Base-by-base conservation (phyloP, 495 filamentous ascomycete species). In the Xylaria cubensis region DNA sequence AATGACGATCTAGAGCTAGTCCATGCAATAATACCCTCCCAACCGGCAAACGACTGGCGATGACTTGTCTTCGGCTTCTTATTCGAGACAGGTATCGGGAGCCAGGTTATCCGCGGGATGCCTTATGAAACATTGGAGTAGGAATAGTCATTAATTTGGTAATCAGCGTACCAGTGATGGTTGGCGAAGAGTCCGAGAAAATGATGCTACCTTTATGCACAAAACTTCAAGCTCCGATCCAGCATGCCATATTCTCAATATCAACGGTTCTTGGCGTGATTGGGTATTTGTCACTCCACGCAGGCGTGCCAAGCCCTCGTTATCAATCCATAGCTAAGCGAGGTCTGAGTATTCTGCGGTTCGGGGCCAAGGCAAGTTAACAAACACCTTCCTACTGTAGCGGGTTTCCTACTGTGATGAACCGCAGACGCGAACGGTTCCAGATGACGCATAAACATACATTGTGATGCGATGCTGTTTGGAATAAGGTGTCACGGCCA, bases 301-400 rank as follows among this genome's bases (percentile, higher is more conserved):
- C n/a, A 44, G 39, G 15, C 15, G 39, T 44, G 64, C 64, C 64
- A 66, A 66, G 64, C 32, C 24, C 39, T 21, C 44, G 56, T 71
- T 64, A 62, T 71, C 68, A 62, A 29, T 15, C 3, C n/a, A 44
- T 21, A 17, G 10, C 24, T 62, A 62, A 62, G 56, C 68, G 56
- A 51, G 42, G 64, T 53, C 64, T 32, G 32, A 29, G 46, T 36
- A 17, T 66, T 39, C 29, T 66, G 32, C 19, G 32, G 32, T 41
- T 67, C 36, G 12, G 34, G 7, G 50, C 32, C 34, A 39, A 67
- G 65, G 29, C 24, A 17, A 61, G 9, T 6, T 26, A 17, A 15
- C 39, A 5, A 29, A 50, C 53, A 61, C 67, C 67, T 69, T 69
- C 67, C 67, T 68, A 39, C 48, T 55, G 26, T 55, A 55, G 66